Evolutionary conservation across 306 rosid species (phyloP), one percentile per base, ranked within the genome.

Genomic region (Sesbania bispinosa): DNA sequence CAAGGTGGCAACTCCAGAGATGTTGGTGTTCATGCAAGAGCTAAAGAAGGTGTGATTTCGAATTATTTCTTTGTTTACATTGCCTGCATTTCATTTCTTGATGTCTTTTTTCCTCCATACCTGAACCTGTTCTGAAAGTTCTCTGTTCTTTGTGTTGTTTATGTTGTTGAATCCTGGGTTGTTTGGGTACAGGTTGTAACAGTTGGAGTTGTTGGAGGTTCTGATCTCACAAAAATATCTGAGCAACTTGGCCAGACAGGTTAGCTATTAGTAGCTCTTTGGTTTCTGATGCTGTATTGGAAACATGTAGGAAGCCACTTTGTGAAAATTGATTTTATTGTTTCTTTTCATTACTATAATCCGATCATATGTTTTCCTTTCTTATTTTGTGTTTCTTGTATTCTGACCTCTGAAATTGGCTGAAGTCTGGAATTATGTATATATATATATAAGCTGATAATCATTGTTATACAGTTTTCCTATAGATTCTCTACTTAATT

Each of bases 161-260:
- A 10, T 32, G 14, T 9, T 53, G 47, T 54, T 30, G 47, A 47
- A 33, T 70, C 47, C 23, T 11, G 35, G 62, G 6, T 26, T 82
- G 51, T 73, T 39, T 26, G 57, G 24, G 26, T 75, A 45, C 83
- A 94, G 99, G 80, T 85, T 69, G 85, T 94, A 47, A 85, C 90
- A 1, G 92, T 94, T 39, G 99, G 96, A 47, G 93, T 94, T 75
- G 99, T 94, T 47, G 99, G 99, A 27, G 99, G 99, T 63, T 94
- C 99, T 52, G 96, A 94, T 78, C 89, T 91, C 61, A 9, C 27
- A 57, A 94, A 94, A 92, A 89, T 94, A 69, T 80, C 97, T 16
- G 99, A 89, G 85, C 99, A 94, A 83, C 96, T 94, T 50, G 98
- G 98, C 10, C 79, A 57, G 19, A 84, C 97, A 79, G 96, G 98